Evolutionary conservation across 352 stramenopile genomes (phyloP).

Genomic region (Pythium vanterpoolii): DNA sequence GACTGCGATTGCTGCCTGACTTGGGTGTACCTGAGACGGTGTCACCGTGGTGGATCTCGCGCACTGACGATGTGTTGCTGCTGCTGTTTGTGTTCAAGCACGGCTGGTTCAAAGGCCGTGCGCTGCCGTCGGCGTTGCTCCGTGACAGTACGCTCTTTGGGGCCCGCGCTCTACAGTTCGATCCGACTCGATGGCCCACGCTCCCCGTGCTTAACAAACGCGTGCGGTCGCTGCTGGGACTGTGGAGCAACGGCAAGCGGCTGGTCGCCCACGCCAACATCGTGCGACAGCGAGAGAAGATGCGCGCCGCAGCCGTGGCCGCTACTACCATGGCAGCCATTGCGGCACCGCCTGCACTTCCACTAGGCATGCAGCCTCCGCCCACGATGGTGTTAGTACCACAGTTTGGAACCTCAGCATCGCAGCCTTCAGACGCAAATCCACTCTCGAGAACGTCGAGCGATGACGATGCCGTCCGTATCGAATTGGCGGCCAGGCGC

Average conservation of each 20-base stretch:
- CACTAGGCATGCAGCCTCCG: not conserved
- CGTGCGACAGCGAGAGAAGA: slow-evolving; percentile 3
- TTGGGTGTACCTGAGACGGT: slow-evolving; percentile 32
- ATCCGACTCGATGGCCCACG: slow-evolving; percentile 54
- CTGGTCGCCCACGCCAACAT: slow-evolving; percentile 12
- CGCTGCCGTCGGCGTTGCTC: slow-evolving; percentile 35
- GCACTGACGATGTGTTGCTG: slow-evolving; percentile 73
- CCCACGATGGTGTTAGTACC: not conserved
- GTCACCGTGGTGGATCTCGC: slow-evolving; percentile 71
- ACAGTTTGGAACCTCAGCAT: too few species aligned
- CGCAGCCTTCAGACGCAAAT: not conserved
- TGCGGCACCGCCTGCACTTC: too few species aligned
- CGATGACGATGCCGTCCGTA: slow-evolving; percentile 3
- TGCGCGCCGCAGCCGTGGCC: not conserved
- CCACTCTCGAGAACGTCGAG: not conserved
- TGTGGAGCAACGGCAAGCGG: slow-evolving; percentile 38
- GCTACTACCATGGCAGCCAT: not conserved
- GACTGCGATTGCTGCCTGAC: slow-evolving; percentile 39
- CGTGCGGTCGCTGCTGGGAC: slow-evolving; percentile 42
- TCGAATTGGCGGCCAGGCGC: slow-evolving; percentile 30
- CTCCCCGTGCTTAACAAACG: slow-evolving; percentile 49
- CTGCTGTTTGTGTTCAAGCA: slow-evolving; percentile 64
- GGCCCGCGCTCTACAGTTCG: slow-evolving; percentile 23
- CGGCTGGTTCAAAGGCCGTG: slow-evolving; percentile 65
- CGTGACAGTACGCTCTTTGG: slow-evolving; percentile 54